Conservation (phyloP, 2,329 filamentous ascomycete species). For the Xylariales sp. region DNA sequence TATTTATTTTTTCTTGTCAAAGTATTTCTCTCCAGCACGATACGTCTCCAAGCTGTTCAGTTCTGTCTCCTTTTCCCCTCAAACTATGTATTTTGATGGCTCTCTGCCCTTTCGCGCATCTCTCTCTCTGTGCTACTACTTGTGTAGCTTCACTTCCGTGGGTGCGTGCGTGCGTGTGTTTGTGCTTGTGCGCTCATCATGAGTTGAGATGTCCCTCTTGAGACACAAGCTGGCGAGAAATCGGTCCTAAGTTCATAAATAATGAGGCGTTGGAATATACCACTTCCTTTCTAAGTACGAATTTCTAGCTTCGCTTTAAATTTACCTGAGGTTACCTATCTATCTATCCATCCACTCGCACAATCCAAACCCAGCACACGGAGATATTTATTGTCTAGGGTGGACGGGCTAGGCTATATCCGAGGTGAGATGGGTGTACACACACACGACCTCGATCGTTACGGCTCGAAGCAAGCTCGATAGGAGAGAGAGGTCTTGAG, state of each 20-base stretch:
- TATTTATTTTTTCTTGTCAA: constrained; percentile 6
- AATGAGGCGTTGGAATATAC: constrained; percentile 38
- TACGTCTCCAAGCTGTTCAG: constrained; percentile 6
- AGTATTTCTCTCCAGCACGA: constrained; percentile 7
- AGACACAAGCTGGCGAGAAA: constrained; percentile 12
- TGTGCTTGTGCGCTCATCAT: constrained; percentile 6
- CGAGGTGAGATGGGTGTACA: too few relatives aligned
- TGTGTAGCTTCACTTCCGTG: constrained; percentile 18
- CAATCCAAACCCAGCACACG: too few relatives aligned
- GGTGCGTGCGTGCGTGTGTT: not conserved
- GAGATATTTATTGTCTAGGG: too few relatives aligned
- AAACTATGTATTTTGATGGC: constrained; percentile 22
- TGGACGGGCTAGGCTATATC: too few relatives aligned
- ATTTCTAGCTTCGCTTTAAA: not conserved
- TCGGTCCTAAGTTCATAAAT: constrained; percentile 29
- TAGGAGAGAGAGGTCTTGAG: too few relatives aligned
- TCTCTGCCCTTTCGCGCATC: constrained; percentile 12
- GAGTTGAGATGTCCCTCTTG: constrained; percentile 1
- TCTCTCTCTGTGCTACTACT: not conserved
- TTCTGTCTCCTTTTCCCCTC: constrained; percentile 1
- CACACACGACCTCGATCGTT: too few relatives aligned
- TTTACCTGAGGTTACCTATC: not conserved
- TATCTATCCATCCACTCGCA: too few relatives aligned
- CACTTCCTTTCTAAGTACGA: constrained; percentile 23
- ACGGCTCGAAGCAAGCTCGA: too few relatives aligned